These are phyloP conservation scores for Francoa sonchifolia DNA, from an alignment of 441 rosid genomes.

Conservation along the genomic window DNA sequence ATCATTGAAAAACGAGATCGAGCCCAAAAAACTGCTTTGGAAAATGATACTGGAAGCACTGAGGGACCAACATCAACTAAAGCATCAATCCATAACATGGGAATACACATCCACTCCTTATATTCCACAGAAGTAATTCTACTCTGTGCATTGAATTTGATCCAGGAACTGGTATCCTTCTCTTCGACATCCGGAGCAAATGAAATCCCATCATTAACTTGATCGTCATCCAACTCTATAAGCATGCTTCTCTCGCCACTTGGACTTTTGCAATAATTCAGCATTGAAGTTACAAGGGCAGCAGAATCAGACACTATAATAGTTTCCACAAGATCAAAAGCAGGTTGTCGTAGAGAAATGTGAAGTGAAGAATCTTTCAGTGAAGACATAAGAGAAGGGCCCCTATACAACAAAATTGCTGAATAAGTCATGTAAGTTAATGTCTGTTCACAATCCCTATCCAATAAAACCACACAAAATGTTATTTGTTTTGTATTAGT, in stretches of 20 bases:
- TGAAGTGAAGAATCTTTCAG: constrained; percentile 88
- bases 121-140: constrained; percentile 45
- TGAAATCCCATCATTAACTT: constrained; percentile 29
- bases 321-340: constrained; percentile 78
- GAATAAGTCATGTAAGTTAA: constrained; percentile 11
- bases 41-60: constrained; percentile 61
- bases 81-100: constrained; percentile 90
- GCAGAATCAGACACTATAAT: constrained; percentile 89
- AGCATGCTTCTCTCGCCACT: constrained; percentile 18
- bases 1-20: constrained; percentile 68
- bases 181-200: constrained; percentile 33
- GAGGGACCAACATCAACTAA: constrained; percentile 54
- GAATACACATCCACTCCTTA: constrained; percentile 86
- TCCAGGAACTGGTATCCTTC: constrained; percentile 51
- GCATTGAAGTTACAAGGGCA: constrained; percentile 49
- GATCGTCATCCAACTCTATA: constrained; percentile 28
- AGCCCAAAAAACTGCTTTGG: constrained; percentile 93
- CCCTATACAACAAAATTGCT: constrained; percentile 46
- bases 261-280: constrained; percentile 21
- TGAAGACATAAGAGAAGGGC: constrained; percentile 81
- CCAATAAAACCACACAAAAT: no score
- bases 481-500: no score
- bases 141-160: constrained; percentile 55
- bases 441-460: background rate
- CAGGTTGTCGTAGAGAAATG: constrained; percentile 86